Evolutionary conservation across 2,329 filamentous ascomycete genomes (phyloP), one percentile per base, ranked within the genome.

Genomic region (Fonsecaea pugnacius): DNA sequence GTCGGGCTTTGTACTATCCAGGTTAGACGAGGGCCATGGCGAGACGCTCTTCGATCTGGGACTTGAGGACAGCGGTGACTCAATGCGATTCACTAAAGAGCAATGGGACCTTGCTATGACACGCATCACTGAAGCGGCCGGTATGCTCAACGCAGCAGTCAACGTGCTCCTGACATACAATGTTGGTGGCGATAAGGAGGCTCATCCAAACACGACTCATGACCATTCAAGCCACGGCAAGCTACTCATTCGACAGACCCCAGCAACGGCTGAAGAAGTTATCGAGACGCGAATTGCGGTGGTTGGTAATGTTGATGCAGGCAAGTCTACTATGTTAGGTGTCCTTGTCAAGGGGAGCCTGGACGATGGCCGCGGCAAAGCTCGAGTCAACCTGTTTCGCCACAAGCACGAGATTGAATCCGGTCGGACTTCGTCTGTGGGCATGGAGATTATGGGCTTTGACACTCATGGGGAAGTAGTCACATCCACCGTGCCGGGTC

Each of bases 401-500:
- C 95, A 99, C 78, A 98, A 99, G 78, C 95, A 99, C 74, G 95
- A 99, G 78, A 90, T 98, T 46, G 95, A 99, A 78, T 95, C 91
- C 53, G 95, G 95, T 1, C 86, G 95, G 69, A 99, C 95, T 9
- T 96, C 92, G 75, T 97, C 93, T 0, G 95, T 99, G 0, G 94
- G 95, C 48, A 96, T 98, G 93, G 95, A 99, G 77, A 98, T 98
- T 67, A 92, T 98, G 89, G 95, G 95, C 1, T 99, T 97, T 72
- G 92, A 98, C 76, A 92, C 90, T 57, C 85, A 85, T 61, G 94
- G 95, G 32, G 87, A 93, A 30, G 89, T 96, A 32, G 85, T 98
- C 16, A 86, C 88, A 16, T 94, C 91, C 43, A 90, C 90, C 64
- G 90, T 89, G 0, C 91, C 93, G 1, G 94, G 92, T 1, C 87